Evolutionary conservation across 176 grass and related monocot species (phyloP).

Genomic region (Carex littledalei): DNA sequence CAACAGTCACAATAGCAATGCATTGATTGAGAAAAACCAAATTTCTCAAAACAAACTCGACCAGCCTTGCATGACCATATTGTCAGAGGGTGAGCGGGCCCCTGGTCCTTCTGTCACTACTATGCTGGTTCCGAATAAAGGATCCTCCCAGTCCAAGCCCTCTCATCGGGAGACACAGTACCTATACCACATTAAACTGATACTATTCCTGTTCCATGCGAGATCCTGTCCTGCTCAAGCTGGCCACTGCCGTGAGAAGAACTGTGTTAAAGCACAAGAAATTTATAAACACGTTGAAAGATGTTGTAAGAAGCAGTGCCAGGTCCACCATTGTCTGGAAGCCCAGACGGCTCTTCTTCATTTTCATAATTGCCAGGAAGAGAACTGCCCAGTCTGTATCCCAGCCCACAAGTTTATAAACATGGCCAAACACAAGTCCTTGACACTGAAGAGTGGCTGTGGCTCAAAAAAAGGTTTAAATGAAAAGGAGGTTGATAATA

Average conservation of each 20-base stretch:
- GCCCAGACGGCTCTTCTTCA: slow-evolving; percentile 55
- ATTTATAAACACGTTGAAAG: slow-evolving; percentile 59
- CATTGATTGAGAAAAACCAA: slow-evolving; percentile 41
- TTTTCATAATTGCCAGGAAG: slow-evolving; percentile 53
- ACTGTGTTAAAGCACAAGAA: slow-evolving; percentile 64
- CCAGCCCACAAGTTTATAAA: slow-evolving; percentile 46
- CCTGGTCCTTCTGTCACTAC: slow-evolving; percentile 39
- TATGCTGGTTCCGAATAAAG: slow-evolving; percentile 6
- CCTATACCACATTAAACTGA: slow-evolving; percentile 60
- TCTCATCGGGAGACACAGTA: slow-evolving; percentile 47
- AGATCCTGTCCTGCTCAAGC: slow-evolving; percentile 49
- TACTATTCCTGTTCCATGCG: slow-evolving; percentile 78
- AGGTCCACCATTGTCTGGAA: slow-evolving; percentile 41
- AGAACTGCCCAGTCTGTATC: slow-evolving; percentile 75
- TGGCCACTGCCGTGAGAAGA: slow-evolving; percentile 71
- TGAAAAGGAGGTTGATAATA: background rate
- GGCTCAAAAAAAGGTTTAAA: slow-evolving; percentile 32
- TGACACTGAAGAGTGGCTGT: slow-evolving; percentile 33
- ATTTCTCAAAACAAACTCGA: slow-evolving; percentile 44
- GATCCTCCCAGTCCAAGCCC: slow-evolving; percentile 28
- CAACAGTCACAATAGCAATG: slow-evolving; percentile 37
- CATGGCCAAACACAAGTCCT: slow-evolving; percentile 38
- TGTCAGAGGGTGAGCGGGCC: slow-evolving; percentile 36
- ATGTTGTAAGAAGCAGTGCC: slow-evolving; percentile 61
- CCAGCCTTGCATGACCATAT: slow-evolving; percentile 49